Evolutionary conservation across 2,329 filamentous ascomycete genomes (phyloP).

Genomic region (Aspergillus tanneri): DNA sequence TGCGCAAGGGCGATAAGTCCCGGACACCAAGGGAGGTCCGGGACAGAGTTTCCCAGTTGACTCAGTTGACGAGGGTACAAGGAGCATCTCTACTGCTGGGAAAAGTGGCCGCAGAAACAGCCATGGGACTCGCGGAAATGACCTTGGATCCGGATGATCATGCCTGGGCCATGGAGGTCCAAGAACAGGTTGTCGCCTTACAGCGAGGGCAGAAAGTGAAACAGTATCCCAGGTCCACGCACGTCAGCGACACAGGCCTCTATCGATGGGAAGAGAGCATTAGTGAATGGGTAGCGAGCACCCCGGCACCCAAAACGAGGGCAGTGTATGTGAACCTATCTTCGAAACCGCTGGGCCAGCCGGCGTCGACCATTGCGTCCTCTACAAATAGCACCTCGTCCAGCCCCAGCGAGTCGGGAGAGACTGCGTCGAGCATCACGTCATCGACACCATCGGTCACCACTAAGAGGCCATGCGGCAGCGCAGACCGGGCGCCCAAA

Average conservation of each 20-base stretch:
- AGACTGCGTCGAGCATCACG: conserved; percentile 28
- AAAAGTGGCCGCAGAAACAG: conserved; percentile 39
- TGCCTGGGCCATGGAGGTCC: conserved; percentile 40
- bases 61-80: conserved; percentile 19
- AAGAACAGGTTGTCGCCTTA: conserved; percentile 30
- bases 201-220: conserved; percentile 16
- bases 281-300: conserved; percentile 56
- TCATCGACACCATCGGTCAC: conserved; percentile 32
- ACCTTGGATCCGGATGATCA: conserved; percentile 40
- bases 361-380: conserved; percentile 17
- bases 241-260: conserved; percentile 25
- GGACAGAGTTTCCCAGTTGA: conserved; percentile 26
- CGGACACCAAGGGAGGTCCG: conserved; percentile 28
- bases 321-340: conserved; percentile 2
- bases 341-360: conserved; percentile 12
- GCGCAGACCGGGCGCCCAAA: conserved; percentile 23
- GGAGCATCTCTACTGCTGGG: conserved; percentile 32
- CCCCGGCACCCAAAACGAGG: conserved; percentile 39
- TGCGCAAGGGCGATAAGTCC: conserved; percentile 21
- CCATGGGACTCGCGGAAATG: conserved; percentile 42
- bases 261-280: conserved; percentile 59
- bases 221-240: conserved; percentile 15
- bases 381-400: conserved; percentile 28
- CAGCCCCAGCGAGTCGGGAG: conserved; percentile 19
- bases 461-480: conserved; percentile 21